These are phyloP conservation scores for Tirmania nivea DNA, from an alignment of 495 filamentous ascomycete genomes.

Conservation along the genomic window DNA sequence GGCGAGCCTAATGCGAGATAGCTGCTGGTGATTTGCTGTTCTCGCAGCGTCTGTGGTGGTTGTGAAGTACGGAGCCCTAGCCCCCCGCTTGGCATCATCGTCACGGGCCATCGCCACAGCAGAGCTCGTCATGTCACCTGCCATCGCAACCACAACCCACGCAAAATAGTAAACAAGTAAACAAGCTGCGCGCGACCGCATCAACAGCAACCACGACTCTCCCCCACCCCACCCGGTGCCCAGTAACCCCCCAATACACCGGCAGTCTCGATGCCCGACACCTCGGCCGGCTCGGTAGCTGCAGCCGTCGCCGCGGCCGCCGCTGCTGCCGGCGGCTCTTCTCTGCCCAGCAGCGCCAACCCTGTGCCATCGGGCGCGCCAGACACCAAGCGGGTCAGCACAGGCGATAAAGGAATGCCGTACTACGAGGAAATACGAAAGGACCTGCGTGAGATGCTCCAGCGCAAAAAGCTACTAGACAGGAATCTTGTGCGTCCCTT, in stretches of 20 bases:
- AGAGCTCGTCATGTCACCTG: no score
- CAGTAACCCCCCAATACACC: conserved; percentile 3
- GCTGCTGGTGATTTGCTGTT: no score
- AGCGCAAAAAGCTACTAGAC: conserved; percentile 45
- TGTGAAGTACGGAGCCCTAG: no score
- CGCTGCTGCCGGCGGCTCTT: conserved; percentile 23
- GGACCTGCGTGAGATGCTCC: conserved; percentile 43
- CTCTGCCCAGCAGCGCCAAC: neutral
- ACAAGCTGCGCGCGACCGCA: neutral
- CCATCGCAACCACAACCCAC: no score
- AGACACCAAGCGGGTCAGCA: conserved; percentile 4
- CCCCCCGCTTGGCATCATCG: no score
- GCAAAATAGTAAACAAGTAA: no score
- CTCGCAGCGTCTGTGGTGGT: no score
- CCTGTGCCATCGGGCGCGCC: neutral
- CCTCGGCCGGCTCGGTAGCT: neutral
- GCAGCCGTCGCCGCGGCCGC: neutral
- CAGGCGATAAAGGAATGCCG: conserved; percentile 26
- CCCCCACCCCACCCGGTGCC: neutral
- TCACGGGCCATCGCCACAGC: no score
- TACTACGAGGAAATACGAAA: conserved; percentile 55
- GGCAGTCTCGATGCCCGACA: conserved; percentile 6
- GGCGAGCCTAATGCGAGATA: no score
- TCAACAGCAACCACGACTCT: neutral
- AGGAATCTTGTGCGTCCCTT: conserved; percentile 34